Conservation (phyloP, 371 early-diverging fungal species). For the Sporodiniella umbellata region DNA sequence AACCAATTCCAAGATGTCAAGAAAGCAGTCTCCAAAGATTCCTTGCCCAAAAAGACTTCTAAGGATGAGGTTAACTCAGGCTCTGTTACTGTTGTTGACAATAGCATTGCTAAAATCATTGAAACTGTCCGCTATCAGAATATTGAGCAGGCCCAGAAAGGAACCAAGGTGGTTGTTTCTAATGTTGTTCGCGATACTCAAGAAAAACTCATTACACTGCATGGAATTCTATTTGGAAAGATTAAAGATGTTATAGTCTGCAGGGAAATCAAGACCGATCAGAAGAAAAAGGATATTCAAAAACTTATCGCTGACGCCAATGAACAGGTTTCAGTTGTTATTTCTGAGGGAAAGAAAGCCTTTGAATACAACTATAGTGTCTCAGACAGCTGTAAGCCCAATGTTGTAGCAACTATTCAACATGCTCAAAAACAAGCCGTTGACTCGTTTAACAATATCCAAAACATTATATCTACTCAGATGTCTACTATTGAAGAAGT, state of each 20-base stretch:
- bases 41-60: neutral
- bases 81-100: constrained; percentile 2
- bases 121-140: constrained; percentile 13
- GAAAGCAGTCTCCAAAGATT: constrained; percentile 5
- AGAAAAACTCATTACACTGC: constrained; percentile 9
- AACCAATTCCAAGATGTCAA: constrained; percentile 8
- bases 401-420: constrained; percentile 10
- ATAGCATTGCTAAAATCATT: constrained; percentile 1
- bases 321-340: constrained; percentile 7
- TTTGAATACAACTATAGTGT: constrained; percentile 5
- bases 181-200: constrained; percentile 6
- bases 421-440: constrained; percentile 26
- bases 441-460: constrained; percentile 26
- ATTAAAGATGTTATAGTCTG: constrained; percentile 2
- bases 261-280: neutral
- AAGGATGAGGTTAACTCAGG: neutral
- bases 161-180: constrained; percentile 3
- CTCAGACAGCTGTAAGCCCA: constrained; percentile 12
- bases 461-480: constrained; percentile 20
- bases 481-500: constrained; percentile 19
- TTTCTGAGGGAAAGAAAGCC: constrained; percentile 15
- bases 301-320: constrained; percentile 6
- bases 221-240: constrained; percentile 13
- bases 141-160: constrained; percentile 15
- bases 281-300: constrained; percentile 10